Base-by-base conservation (phyloP, 2,329 filamentous ascomycete genomes). In the Fusarium mexicanum region DNA sequence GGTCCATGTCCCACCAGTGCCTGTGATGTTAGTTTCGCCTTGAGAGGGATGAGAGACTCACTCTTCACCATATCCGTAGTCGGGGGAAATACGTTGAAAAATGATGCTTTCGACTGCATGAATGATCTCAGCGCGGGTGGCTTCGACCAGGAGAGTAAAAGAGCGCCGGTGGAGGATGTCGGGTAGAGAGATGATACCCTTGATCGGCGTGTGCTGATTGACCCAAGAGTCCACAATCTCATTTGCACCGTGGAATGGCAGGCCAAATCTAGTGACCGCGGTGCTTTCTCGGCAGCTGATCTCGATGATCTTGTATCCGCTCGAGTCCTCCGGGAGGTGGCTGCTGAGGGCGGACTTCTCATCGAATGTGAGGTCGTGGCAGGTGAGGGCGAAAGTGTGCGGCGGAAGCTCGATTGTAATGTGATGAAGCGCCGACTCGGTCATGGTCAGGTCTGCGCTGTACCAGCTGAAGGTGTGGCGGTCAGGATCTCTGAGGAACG, bases 351-450 rank as follows among this genome's bases (percentile, higher is more conserved):
- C 10, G 4, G 14, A 1, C 2, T 35, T 20, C 18, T 64, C 38
- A 2, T 11, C 8, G 2, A 20, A 10, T 2, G 24, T 24, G 1
- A 61, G 24, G 2, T 26, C 6, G 16, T 38, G 38, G 1, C 18
- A 5, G 1, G 14, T 17, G 1, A 35, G 1, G 2, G 18, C 6
- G n/a, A 26, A 43, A 3, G n/a, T 13, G 6, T 4, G 20, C 2
- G 3, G n/a, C 0, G 20, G 24, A 0, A 67, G 6, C 18, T 67
- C 37, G 4, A 66, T 66, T 0, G 20, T 22, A 2, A 66, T 16
- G 1, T 55, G 35, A 6, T 22, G 8, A 0, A 47, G 4, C 1
- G 12, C 12, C 0, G 58, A 64, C 1, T 35, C 16, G 0, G n/a
- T 35, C 22, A 40, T 29, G 2, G 13, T 6, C 1, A 57, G 24